Conservation (phyloP, 2,329 filamentous ascomycete species). For the Cadophora malorum region DNA sequence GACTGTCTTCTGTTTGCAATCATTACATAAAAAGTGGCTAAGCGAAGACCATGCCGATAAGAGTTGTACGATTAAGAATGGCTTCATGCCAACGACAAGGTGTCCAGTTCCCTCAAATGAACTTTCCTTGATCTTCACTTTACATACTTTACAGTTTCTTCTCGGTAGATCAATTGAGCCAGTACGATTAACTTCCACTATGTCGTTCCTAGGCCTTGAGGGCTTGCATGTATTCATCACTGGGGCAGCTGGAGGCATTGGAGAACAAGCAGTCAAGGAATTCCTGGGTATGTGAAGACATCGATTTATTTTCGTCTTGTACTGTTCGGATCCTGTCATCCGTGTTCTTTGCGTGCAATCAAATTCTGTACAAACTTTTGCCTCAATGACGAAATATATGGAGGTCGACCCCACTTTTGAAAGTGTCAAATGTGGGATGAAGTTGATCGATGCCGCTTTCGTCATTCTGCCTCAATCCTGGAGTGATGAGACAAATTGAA, state of each 20-base stretch:
- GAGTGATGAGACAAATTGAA: no score
- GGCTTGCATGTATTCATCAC: slow-evolving; percentile 58
- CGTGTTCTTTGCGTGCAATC: neutral
- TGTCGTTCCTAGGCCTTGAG: slow-evolving; percentile 38
- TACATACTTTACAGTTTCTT: no score
- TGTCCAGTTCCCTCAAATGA: neutral
- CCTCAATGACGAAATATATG: slow-evolving; percentile 12
- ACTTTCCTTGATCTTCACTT: no score
- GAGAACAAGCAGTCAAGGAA: slow-evolving; percentile 55
- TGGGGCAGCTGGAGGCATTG: slow-evolving; percentile 59
- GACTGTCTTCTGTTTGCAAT: neutral
- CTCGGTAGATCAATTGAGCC: no score
- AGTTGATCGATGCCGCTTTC: neutral
- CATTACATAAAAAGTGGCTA: neutral
- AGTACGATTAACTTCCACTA: neutral
- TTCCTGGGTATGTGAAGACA: slow-evolving; percentile 53
- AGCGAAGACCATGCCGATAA: slow-evolving; percentile 14
- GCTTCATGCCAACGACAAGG: neutral
- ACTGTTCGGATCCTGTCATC: neutral
- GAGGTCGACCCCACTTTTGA: slow-evolving; percentile 18
- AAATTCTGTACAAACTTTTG: neutral
- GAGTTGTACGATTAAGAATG: neutral
- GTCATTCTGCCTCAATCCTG: neutral
- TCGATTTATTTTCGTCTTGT: neutral
- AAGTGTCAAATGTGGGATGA: slow-evolving; percentile 7